These are phyloP conservation scores for Microglena sp. DNA, from an alignment of 139 green algal genomes.

Conservation along the genomic window DNA sequence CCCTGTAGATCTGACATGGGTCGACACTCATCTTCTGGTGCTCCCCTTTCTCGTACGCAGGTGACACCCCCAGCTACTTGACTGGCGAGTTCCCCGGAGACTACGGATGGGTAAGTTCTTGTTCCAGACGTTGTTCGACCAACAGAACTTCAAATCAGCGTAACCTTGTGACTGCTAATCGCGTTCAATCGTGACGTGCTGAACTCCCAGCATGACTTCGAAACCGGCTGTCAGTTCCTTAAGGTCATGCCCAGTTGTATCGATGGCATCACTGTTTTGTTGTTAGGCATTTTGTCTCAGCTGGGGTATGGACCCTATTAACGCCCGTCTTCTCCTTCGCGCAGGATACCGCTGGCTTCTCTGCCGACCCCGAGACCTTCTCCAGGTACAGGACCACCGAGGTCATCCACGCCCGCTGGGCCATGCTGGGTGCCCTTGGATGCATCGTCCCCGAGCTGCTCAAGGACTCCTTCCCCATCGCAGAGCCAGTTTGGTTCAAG, in stretches of 20 bases:
- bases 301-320: background rate
- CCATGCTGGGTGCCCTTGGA: constrained; percentile 86
- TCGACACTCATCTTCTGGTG: background rate
- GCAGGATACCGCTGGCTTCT: constrained; percentile 8
- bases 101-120: constrained; percentile 73
- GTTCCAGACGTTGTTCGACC: constrained; percentile 71
- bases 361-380: constrained; percentile 70
- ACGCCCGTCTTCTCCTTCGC: constrained; percentile 41
- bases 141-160: too few relatives aligned
- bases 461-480: constrained; percentile 25
- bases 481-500: constrained; percentile 83
- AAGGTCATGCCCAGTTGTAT: background rate
- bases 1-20: too few relatives aligned
- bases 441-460: constrained; percentile 44
- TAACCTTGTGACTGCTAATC: too few relatives aligned
- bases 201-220: background rate
- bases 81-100: constrained; percentile 87
- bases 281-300: too few relatives aligned
- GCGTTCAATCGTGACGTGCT: too few relatives aligned
- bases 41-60: background rate
- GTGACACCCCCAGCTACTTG: constrained; percentile 45
- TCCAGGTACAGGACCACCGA: constrained; percentile 60
- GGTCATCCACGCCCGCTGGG: constrained; percentile 84
- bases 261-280: too few relatives aligned
- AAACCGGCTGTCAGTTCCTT: background rate